Conservation (phyloP, 768 basidiomycete species). For the Fibroporia radiculosa region DNA sequence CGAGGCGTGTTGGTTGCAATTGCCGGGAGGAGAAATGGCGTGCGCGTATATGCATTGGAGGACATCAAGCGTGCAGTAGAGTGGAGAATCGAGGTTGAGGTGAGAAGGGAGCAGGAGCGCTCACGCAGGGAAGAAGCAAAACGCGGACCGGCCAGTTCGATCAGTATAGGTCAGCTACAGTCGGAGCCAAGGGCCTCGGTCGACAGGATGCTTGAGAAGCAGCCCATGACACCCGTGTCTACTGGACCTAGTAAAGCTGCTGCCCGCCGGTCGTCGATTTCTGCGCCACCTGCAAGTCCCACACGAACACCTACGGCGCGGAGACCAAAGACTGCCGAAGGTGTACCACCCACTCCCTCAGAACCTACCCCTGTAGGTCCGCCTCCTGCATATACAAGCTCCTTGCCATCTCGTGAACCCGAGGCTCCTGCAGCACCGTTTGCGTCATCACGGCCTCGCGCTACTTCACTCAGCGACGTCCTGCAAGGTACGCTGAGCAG, state of each 20-base stretch:
- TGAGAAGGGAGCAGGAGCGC: slow-evolving; percentile 67
- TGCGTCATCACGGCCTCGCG: slow-evolving; percentile 36
- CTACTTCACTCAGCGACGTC: slow-evolving; percentile 53
- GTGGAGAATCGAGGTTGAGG: slow-evolving; percentile 79
- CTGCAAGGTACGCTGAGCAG: slow-evolving; percentile 39
- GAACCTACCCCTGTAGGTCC: slow-evolving; percentile 31
- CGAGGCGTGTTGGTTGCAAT: slow-evolving; percentile 87
- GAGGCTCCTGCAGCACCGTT: slow-evolving; percentile 37
- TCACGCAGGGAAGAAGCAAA: slow-evolving; percentile 61
- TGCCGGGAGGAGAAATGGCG: slow-evolving; percentile 79
- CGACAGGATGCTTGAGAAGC: slow-evolving; percentile 7
- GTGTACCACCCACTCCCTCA: slow-evolving; percentile 1
- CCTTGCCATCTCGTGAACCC: slow-evolving; percentile 24
- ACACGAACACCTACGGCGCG: slow-evolving; percentile 8
- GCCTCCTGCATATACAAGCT: slow-evolving; percentile 56
- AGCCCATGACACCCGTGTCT: slow-evolving; percentile 5
- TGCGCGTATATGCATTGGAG: slow-evolving; percentile 82
- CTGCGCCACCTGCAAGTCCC: slow-evolving; percentile 12
- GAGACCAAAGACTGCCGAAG: slow-evolving; percentile 4
- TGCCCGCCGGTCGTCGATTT: slow-evolving; percentile 18
- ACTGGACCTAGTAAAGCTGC: slow-evolving; percentile 11
- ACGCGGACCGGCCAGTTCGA: slow-evolving; percentile 22
- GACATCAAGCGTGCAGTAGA: slow-evolving; percentile 82
- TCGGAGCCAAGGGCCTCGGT: slow-evolving; percentile 38
- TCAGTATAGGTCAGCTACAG: slow-evolving; percentile 27